A percentile compares a stretch with the other conserved stretches of the same genome.
These are phyloP conservation scores for Plantago lanceolata DNA, from an alignment of 305 asterid species.

Conservation along the genomic window DNA sequence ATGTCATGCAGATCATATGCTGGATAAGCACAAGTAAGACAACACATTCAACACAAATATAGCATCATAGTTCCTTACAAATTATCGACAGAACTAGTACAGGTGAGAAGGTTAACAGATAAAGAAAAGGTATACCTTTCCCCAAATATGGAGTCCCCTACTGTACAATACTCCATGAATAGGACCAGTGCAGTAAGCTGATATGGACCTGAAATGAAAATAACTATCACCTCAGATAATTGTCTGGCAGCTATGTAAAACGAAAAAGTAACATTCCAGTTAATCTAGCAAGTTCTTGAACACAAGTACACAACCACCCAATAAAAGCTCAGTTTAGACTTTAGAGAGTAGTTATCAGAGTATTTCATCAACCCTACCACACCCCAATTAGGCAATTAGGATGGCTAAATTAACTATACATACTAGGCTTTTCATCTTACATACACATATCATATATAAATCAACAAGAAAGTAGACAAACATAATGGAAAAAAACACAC, in stretches of 20 bases:
- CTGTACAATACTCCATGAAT: constrained; percentile 88
- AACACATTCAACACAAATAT: not conserved
- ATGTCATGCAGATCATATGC: not conserved
- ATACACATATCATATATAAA: too few species aligned
- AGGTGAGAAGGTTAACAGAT: not conserved
- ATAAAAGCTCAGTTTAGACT: too few species aligned
- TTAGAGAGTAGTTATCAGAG: too few species aligned
- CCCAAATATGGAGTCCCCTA: constrained; percentile 64
- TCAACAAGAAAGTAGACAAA: too few species aligned
- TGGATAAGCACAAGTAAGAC: not conserved
- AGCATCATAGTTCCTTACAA: not conserved
- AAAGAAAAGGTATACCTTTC: constrained; percentile 45
- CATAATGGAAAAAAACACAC: too few species aligned
- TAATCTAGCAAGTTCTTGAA: not conserved
- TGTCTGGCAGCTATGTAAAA: constrained; percentile 12
- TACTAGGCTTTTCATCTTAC: too few species aligned
- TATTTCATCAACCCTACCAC: too few species aligned
- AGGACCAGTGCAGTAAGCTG: constrained; percentile 84
- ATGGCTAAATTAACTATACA: too few species aligned
- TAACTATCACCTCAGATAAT: too few species aligned
- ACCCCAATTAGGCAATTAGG: too few species aligned
- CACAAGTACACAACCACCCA: too few species aligned
- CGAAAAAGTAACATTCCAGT: constrained; percentile 17
- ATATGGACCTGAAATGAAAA: constrained; percentile 55
- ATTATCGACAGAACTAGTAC: constrained; percentile 1